Evolutionary conservation across 345 rosid species (phyloP).

Genomic region (Lumnitzera racemosa): DNA sequence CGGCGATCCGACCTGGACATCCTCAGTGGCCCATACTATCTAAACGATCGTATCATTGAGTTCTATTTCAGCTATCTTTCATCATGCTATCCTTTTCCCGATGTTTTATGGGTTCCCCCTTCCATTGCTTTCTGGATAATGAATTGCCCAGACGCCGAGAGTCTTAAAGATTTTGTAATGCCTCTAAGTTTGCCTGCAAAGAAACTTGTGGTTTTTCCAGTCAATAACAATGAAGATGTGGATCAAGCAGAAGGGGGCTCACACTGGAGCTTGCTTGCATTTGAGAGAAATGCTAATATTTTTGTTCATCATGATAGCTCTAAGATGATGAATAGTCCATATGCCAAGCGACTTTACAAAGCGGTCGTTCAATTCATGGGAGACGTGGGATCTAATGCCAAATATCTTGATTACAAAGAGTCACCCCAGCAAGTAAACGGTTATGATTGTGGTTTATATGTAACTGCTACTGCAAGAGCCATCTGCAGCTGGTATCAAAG

Average conservation of each 20-base stretch:
- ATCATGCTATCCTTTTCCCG: constrained; percentile 30
- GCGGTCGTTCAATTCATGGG: constrained; percentile 34
- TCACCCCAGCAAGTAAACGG: constrained; percentile 70
- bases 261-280: constrained; percentile 83
- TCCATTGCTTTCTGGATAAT: constrained; percentile 79
- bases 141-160: constrained; percentile 45
- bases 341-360: constrained; percentile 35
- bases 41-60: constrained; percentile 77
- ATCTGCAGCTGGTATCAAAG: constrained; percentile 48
- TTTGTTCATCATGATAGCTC: constrained; percentile 81
- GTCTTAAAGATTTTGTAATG: constrained; percentile 47
- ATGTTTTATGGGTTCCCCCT: constrained; percentile 61
- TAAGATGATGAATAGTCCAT: constrained; percentile 26
- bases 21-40: constrained; percentile 40
- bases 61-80: constrained; percentile 73
- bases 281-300: constrained; percentile 34
- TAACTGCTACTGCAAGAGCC: constrained; percentile 46
- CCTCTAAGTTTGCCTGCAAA: constrained; percentile 44
- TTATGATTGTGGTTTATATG: constrained; percentile 66
- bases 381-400: constrained; percentile 17
- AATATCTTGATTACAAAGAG: constrained; percentile 29
- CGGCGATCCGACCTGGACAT: constrained; percentile 70
- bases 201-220: constrained; percentile 58
- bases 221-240: constrained; percentile 59
- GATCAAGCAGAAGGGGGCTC: constrained; percentile 66